Evolutionary conservation across 768 basidiomycete species (phyloP).

Genomic region (Cystoderma amianthinum): DNA sequence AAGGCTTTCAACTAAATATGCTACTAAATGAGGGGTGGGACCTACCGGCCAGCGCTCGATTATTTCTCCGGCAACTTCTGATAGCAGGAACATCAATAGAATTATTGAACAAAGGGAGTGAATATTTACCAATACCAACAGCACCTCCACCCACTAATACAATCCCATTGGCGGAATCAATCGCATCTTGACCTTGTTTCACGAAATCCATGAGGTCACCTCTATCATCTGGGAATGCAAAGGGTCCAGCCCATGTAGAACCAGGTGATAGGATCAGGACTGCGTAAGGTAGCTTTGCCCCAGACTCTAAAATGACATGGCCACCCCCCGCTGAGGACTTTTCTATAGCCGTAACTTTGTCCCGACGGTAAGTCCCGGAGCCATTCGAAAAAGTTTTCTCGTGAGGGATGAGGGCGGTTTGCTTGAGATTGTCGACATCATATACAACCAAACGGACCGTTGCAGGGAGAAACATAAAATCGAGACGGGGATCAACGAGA

Average conservation of each 20-base stretch:
- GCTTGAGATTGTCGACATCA: background rate
- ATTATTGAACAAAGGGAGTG: background rate
- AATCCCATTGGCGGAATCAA: constrained; percentile 33
- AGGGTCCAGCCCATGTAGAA: constrained; percentile 42
- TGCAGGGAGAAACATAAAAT: background rate
- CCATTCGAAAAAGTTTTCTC: constrained; percentile 24
- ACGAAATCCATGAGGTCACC: constrained; percentile 18
- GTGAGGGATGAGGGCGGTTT: background rate
- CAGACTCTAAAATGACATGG: constrained; percentile 39
- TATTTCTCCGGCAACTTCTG: constrained; percentile 37
- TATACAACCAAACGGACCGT: background rate
- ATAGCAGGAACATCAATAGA: background rate
- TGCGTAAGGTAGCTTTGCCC: constrained; percentile 43
- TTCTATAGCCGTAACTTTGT: constrained; percentile 23
- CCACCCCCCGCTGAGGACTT: constrained; percentile 26
- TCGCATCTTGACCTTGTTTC: constrained; percentile 21
- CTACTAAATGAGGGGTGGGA: constrained; percentile 6
- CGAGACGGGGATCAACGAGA: background rate
- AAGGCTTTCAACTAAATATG: background rate
- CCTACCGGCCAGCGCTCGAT: constrained; percentile 32
- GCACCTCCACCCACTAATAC: constrained; percentile 53
- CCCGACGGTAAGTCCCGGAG: constrained; percentile 39
- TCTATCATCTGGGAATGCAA: constrained; percentile 32
- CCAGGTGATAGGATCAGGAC: constrained; percentile 59
- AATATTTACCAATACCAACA: constrained; percentile 38